phyloP scores from a whole-genome alignment of 768 basidiomycete genomes.

The Boletus sp. region DNA sequence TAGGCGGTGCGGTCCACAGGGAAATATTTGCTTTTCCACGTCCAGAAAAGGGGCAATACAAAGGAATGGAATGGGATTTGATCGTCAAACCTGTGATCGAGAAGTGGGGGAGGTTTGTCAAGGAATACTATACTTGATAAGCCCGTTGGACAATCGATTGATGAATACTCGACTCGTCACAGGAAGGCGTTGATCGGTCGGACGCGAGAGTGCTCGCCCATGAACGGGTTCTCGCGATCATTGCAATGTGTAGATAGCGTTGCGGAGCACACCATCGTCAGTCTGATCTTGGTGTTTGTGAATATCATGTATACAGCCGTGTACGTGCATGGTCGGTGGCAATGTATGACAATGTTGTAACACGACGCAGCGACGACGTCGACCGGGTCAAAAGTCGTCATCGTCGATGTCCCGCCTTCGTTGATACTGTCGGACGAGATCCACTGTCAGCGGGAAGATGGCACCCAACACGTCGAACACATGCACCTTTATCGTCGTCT shows the following conservation, averaged over 20 bases:
- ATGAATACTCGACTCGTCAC: background rate
- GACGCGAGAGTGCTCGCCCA: background rate
- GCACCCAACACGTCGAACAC: background rate
- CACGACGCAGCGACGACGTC: background rate
- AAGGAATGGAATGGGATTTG: constrained; percentile 70
- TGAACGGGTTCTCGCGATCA: background rate
- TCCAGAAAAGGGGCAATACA: constrained; percentile 48
- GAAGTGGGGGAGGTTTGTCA: constrained; percentile 71
- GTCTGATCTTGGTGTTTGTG: background rate
- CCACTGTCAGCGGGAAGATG: constrained; percentile 1
- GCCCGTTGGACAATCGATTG: background rate
- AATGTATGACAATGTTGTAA: background rate
- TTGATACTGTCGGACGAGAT: constrained; percentile 46
- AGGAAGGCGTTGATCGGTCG: background rate
- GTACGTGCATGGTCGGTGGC: no score
- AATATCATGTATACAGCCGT: background rate
- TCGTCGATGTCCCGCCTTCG: constrained; percentile 67
- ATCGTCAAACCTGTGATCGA: constrained; percentile 76
- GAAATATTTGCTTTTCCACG: constrained; percentile 79
- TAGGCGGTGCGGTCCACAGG: constrained; percentile 61
- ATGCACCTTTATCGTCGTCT: constrained; percentile 58
- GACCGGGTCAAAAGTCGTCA: constrained; percentile 44
- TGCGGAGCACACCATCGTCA: no score
- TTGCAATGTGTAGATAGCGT: background rate
- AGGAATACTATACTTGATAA: constrained; percentile 30